Percentiles rank a stretch among this genome's conserved stretches.
Conservation (phyloP, 345 rosid genomes). For the Hibiscus tridactylites region DNA sequence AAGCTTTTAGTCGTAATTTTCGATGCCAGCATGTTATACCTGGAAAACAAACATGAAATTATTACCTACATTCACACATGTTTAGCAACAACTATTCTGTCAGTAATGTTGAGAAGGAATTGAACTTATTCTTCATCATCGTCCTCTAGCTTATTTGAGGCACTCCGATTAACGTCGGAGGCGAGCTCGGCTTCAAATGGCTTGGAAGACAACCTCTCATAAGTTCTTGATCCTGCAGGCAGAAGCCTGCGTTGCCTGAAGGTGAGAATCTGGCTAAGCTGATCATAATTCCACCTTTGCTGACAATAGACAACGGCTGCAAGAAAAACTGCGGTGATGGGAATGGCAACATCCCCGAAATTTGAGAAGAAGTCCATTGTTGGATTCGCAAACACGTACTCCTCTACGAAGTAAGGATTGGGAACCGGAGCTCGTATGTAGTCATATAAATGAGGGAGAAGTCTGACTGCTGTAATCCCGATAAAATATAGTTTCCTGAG, state of each 20-base stretch:
- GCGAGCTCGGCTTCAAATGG: conserved; percentile 62
- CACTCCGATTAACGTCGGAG: conserved; percentile 31
- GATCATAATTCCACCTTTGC: conserved; percentile 78
- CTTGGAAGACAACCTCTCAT: conserved; percentile 59
- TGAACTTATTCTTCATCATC: conserved; percentile 39
- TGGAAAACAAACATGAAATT: neutral
- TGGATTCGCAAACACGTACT: conserved; percentile 68
- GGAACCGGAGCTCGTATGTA: conserved; percentile 41
- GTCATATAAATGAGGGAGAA: conserved; percentile 76
- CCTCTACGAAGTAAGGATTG: conserved; percentile 60
- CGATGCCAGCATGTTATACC: neutral
- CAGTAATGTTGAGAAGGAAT: conserved; percentile 6
- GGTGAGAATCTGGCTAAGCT: conserved; percentile 44
- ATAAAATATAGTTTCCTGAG: conserved; percentile 53
- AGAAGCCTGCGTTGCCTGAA: conserved; percentile 46
- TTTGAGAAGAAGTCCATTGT: conserved; percentile 61
- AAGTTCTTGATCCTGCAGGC: conserved; percentile 47
- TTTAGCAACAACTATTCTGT: conserved; percentile 8
- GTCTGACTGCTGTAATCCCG: conserved; percentile 61
- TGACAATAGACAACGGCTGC: conserved; percentile 49
- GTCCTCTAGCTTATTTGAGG: conserved; percentile 8
- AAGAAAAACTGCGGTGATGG: conserved; percentile 47
- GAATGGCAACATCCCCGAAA: conserved; percentile 71
- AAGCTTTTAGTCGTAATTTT: too few relatives aligned
- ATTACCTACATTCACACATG: neutral